Evolutionary conservation across 2,329 filamentous ascomycete genomes (phyloP).

Genomic region (Colletotrichum euphorbiae): DNA sequence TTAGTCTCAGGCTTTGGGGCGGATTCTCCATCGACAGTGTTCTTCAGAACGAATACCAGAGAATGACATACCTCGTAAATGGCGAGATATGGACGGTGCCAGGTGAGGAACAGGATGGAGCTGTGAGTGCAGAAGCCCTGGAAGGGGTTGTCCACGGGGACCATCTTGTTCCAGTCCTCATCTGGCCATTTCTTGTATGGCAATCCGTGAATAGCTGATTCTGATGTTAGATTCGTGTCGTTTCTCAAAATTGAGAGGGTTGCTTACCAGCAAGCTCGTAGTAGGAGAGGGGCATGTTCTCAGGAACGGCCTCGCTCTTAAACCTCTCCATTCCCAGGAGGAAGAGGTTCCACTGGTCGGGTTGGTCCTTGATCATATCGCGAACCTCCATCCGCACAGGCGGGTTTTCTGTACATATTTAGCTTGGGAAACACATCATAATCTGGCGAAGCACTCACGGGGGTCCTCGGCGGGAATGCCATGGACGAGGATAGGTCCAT

Average conservation of each 20-base stretch:
- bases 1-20: not conserved
- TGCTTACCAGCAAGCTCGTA: constrained; percentile 31
- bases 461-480: constrained; percentile 31
- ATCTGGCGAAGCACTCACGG: not conserved
- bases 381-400: constrained; percentile 34
- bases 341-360: constrained; percentile 36
- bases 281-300: constrained; percentile 26
- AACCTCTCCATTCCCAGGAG: constrained; percentile 36
- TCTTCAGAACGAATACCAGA: too few relatives aligned
- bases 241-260: not conserved
- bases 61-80: constrained; percentile 63
- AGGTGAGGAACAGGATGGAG: constrained; percentile 70
- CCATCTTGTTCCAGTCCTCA: constrained; percentile 36
- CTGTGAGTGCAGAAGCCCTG: constrained; percentile 75
- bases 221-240: constrained; percentile 16
- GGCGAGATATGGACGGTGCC: constrained; percentile 75
- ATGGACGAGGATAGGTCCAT: constrained; percentile 16
- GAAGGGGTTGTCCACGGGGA: constrained; percentile 47
- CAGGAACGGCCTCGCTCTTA: constrained; percentile 17
- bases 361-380: constrained; percentile 33
- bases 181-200: constrained; percentile 46
- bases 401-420: constrained; percentile 2
- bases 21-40: too few relatives aligned
- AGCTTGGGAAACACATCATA: not conserved
- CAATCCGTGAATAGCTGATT: constrained; percentile 49